A percentile compares a stretch with the other conserved stretches of the same genome.
Evolutionary conservation across 208 protist species (phyloP).

Genomic region (Leishmania tarentolae): DNA sequence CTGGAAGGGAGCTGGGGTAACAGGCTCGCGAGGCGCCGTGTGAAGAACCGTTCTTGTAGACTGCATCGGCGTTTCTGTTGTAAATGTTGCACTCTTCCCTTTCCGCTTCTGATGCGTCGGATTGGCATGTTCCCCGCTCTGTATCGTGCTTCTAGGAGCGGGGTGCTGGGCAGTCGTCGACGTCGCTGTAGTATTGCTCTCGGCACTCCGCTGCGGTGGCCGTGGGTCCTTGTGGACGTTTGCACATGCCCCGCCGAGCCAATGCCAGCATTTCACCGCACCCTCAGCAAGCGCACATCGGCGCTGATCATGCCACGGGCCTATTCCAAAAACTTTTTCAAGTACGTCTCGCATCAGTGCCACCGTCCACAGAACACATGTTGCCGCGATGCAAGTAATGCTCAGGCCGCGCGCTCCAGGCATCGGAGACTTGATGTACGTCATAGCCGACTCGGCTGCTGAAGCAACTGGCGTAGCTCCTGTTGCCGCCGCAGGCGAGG

Average conservation of each 20-base stretch:
- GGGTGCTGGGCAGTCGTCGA: not conserved
- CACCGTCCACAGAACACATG: conserved; percentile 23
- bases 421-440: not conserved
- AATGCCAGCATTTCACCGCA: not conserved
- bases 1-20: not conserved
- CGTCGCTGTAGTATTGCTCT: not conserved
- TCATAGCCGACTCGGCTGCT: not conserved
- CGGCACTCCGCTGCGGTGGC: not conserved
- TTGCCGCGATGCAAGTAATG: conserved; percentile 10
- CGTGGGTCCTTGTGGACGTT: not conserved
- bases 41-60: not conserved
- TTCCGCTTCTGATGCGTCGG: not conserved
- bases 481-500: not conserved
- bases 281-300: not conserved
- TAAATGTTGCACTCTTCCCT: not conserved
- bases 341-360: conserved; percentile 29
- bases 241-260: not conserved
- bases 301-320: conserved; percentile 12
- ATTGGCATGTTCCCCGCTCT: not conserved
- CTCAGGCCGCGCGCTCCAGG: conserved; percentile 6
- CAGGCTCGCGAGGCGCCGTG: not conserved
- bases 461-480: not conserved
- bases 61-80: not conserved
- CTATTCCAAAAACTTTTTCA: conserved; percentile 7
- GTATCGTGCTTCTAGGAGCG: not conserved